Percentiles rank a stretch among this genome's conserved stretches.
Evolutionary conservation across 768 basidiomycete genomes (phyloP).

Genomic region (Coprinopsis cinerea): DNA sequence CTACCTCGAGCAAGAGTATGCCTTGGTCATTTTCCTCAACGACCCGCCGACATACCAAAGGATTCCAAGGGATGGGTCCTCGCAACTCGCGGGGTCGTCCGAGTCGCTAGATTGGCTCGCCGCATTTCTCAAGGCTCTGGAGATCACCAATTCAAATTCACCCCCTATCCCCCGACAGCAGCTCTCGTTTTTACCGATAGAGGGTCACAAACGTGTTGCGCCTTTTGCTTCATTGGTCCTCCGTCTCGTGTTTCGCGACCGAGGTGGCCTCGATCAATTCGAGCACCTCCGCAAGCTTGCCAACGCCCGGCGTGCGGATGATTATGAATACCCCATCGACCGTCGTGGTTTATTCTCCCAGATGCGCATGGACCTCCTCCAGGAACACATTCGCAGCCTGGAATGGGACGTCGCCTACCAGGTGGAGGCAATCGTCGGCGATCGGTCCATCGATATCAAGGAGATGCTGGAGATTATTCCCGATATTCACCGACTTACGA

Average conservation of each 20-base stretch:
- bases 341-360: constrained; percentile 40
- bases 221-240: constrained; percentile 49
- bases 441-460: constrained; percentile 37
- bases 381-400: constrained; percentile 27
- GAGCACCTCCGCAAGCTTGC: constrained; percentile 31
- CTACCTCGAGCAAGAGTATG: too few relatives aligned
- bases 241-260: constrained; percentile 39
- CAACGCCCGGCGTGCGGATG: constrained; percentile 28
- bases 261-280: constrained; percentile 32
- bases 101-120: too few relatives aligned
- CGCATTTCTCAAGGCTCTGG: too few relatives aligned
- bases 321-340: constrained; percentile 34
- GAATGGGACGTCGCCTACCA: constrained; percentile 58
- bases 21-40: too few relatives aligned
- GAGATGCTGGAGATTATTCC: constrained; percentile 44
- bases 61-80: too few relatives aligned
- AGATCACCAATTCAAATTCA: too few relatives aligned
- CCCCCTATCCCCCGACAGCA: constrained; percentile 31
- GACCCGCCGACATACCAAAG: too few relatives aligned
- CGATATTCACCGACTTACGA: constrained; percentile 24
- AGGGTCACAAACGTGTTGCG: constrained; percentile 36
- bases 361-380: constrained; percentile 23
- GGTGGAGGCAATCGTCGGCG: constrained; percentile 39
- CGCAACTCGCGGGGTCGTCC: too few relatives aligned
- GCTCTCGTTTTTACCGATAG: constrained; percentile 30